Evolutionary conservation across 2,329 filamentous ascomycete species (phyloP).

Genomic region (Penicillium verrucosum): DNA sequence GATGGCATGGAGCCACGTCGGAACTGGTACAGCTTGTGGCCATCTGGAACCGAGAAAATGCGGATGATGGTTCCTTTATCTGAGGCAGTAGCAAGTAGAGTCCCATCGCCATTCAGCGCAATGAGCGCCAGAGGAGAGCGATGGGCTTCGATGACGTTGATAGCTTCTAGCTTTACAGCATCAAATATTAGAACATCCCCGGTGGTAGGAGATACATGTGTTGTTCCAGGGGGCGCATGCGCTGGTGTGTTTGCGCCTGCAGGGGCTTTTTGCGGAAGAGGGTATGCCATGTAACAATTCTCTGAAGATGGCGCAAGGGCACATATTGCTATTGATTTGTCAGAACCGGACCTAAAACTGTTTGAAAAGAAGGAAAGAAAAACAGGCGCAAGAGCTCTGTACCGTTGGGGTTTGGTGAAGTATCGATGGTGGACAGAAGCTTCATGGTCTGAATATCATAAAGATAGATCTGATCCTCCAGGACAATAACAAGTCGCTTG

Average conservation of each 20-base stretch:
- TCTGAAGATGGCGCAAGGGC: conserved; percentile 91
- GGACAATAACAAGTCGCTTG: conserved; percentile 86
- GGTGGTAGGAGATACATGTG: conserved; percentile 77
- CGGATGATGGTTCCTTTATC: conserved; percentile 97
- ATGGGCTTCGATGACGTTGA: conserved; percentile 94
- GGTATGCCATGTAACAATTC: conserved; percentile 93
- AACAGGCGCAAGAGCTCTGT: conserved; percentile 23
- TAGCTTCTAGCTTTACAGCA: conserved; percentile 79
- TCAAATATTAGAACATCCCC: conserved; percentile 94
- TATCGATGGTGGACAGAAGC: conserved; percentile 85
- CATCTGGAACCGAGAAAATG: conserved; percentile 87
- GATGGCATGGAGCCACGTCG: conserved; percentile 92
- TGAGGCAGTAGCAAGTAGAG: conserved; percentile 85
- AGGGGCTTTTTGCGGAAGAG: conserved; percentile 67
- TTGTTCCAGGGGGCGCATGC: conserved; percentile 74
- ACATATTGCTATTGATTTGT: conserved; percentile 65
- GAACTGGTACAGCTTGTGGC: conserved; percentile 94
- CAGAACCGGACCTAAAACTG: conserved; percentile 7
- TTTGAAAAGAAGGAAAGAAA: background rate
- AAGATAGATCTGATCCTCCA: conserved; percentile 95
- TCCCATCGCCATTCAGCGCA: conserved; percentile 88
- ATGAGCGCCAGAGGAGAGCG: conserved; percentile 87
- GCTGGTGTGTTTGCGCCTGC: conserved; percentile 60
- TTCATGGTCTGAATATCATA: conserved; percentile 99
- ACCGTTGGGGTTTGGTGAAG: conserved; percentile 83